Base-by-base conservation (phyloP, 1,284 basidiomycete genomes). In the Flammula alnicola region DNA sequence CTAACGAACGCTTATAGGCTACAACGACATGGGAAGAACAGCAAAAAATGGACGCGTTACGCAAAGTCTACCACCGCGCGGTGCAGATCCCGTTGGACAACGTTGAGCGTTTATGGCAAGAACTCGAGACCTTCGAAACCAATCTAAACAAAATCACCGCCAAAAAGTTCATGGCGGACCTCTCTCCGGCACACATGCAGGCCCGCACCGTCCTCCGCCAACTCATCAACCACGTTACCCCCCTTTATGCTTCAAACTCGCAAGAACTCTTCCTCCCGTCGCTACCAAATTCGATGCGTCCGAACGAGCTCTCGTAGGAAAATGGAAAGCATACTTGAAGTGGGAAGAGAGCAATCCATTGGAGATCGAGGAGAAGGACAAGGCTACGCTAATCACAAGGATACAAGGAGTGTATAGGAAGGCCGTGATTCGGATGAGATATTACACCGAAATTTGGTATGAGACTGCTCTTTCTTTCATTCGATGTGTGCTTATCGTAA, bases 341-440 rank as follows among this genome's bases (percentile, higher is more conserved):
- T 99, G 93, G 92, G 97, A 99, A 70, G 93, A 97, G 67, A 80
- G 81, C 56, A 98, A 99, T 63, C 97, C 95, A 1, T 76, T 97
- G 32, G 91, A 94, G 65, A 83, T 97, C 46, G 93, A 96, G 55
- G 95, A 98, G 47, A 81, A 83, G 57, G 95, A 98, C 56, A 77
- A 80, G 44, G 67, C 74, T 2, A 77, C 78, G 4, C 68, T 96
- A 27, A 78, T 87, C 41, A 77, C 77, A 14, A 83, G 96, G 25
- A 78, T 98, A 5, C 83, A 87, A 56, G 85, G 86, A 39, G 92
- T 94, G 2, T 94, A 97, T 68, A 80, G 87, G 54, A 95, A 96
- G 71, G 93, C 92, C 1, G 76, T 92, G 55, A 86, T 93, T 59
- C 78, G 88, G 53, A 93, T 98, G 91, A 81, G 95, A 35, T 99